Base-by-base conservation (phyloP, 768 basidiomycete species). In the Solioccasus polychromus region DNA sequence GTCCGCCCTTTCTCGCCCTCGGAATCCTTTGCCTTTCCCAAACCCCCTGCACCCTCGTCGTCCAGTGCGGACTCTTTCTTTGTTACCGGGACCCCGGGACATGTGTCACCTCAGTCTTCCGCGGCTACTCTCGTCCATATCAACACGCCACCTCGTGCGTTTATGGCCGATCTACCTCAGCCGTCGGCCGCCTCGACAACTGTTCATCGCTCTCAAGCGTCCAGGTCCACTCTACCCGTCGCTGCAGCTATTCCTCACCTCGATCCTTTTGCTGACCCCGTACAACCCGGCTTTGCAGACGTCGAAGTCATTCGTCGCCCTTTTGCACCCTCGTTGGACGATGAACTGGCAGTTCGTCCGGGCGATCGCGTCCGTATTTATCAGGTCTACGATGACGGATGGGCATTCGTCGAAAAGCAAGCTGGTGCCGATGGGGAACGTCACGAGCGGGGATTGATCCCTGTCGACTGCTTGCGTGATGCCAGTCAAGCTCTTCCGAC, bases 11-110 rank as follows among this genome's bases (percentile, higher is more conserved):
- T 83, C 68, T 78, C 82, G 0, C 79, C 81, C 10, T 76, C 77
- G 15, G 84, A 87, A 59, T 76, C 78, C 5, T 86, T 83, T 63
- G 64, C 79, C 8, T 86, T 87, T 70, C 85, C 84, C 3, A 77
- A 76, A 44, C 84, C 85, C 2, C 82, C 81, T 4, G 55, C n/a
- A 12, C 50, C 42, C 2, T 44, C 29, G 2, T 7, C 35, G 7
- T 19, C 39, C 10, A 10, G 42, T 12, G 8, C 22, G 10, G 43
- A 48, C 23, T 38, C 50, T 25, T 38, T 43, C 36, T 22, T 29
- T 20, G 2, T 36, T 26, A n/a, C 35, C 3, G 26, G 14, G 2
- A 26, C 26, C 11, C 46, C 39, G 5, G 39, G 3, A n/a, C 9
- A 10, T 34, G 6, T 1, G 1, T 57, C 57, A 23, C 14, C 48